Evolutionary conservation across 371 early-diverging fungal genomes (phyloP).

Genomic region (Saksenaea oblongispora): DNA sequence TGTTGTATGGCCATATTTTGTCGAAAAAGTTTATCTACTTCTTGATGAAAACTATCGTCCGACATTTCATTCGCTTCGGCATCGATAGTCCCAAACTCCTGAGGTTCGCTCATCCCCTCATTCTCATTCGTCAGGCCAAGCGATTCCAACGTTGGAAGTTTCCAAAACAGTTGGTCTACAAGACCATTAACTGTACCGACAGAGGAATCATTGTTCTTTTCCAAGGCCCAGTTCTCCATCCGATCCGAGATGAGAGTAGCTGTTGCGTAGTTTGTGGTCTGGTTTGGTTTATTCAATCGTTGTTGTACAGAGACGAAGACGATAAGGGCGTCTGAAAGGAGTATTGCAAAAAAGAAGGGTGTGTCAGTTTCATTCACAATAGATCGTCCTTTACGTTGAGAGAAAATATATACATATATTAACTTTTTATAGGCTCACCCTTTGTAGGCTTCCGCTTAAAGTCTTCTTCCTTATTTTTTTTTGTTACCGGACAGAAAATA

Average conservation of each 20-base stretch:
- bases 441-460: constrained; percentile 6
- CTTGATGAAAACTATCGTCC: constrained; percentile 31
- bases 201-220: constrained; percentile 15
- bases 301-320: constrained; percentile 5
- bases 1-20: constrained; percentile 32
- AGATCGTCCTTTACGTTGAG: constrained; percentile 5
- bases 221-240: constrained; percentile 23
- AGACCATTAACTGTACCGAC: constrained; percentile 19
- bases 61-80: constrained; percentile 6
- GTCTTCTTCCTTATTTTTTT: constrained; percentile 3
- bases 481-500: background rate
- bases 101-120: constrained; percentile 26
- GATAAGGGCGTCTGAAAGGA: constrained; percentile 7
- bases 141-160: constrained; percentile 12
- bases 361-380: constrained; percentile 6
- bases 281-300: constrained; percentile 2
- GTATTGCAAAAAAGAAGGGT: constrained; percentile 5
- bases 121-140: constrained; percentile 14
- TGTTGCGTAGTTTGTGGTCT: background rate
- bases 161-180: constrained; percentile 19
- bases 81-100: constrained; percentile 29
- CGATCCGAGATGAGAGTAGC: constrained; percentile 5
- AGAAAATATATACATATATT: background rate
- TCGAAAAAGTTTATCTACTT: constrained; percentile 37
- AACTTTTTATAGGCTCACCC: background rate